Percentiles rank a stretch among this genome's conserved stretches.
Evolutionary conservation across 2,329 filamentous ascomycete species (phyloP).

Genomic region (Lecanosticta acicola): DNA sequence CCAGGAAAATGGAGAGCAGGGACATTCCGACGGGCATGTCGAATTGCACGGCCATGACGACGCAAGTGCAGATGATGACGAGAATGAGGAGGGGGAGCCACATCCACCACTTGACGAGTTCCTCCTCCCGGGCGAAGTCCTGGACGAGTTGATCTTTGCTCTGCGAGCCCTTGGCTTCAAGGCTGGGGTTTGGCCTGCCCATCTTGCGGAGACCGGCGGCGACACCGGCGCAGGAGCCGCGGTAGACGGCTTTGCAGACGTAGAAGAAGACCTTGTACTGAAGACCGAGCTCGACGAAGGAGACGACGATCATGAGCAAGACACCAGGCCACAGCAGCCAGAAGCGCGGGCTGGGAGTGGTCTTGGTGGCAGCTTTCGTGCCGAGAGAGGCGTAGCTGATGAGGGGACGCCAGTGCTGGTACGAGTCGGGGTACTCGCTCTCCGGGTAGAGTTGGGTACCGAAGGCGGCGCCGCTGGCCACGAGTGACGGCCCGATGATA

Average conservation of each 20-base stretch:
- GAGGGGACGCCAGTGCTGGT: conserved; percentile 43
- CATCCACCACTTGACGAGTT: conserved; percentile 51
- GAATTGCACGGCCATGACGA: conserved; percentile 50
- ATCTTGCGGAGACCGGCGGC: conserved; percentile 36
- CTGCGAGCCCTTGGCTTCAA: conserved; percentile 39
- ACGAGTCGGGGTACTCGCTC: conserved; percentile 9
- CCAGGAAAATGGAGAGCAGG: conserved; percentile 51
- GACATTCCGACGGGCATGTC: conserved; percentile 54
- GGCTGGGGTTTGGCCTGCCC: conserved; percentile 41
- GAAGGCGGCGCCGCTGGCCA: conserved; percentile 48
- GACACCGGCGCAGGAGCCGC: conserved; percentile 40
- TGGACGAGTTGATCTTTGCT: conserved; percentile 42
- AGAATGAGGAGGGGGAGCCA: conserved; percentile 46
- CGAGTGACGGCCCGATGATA: conserved; percentile 53
- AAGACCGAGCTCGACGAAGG: conserved; percentile 38
- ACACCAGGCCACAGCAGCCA: conserved; percentile 52
- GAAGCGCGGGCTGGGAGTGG: conserved; percentile 45
- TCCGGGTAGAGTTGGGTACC: conserved; percentile 30
- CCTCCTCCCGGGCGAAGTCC: conserved; percentile 45
- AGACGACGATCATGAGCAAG: conserved; percentile 47
- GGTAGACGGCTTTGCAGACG: conserved; percentile 47
- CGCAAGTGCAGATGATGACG: conserved; percentile 45
- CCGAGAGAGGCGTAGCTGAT: conserved; percentile 38
- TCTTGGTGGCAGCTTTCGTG: conserved; percentile 34
- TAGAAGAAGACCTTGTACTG: conserved; percentile 39